These are phyloP conservation scores for Blastobotrys aristatus DNA, from an alignment of 1,139 yeast species.

Conservation along the genomic window DNA sequence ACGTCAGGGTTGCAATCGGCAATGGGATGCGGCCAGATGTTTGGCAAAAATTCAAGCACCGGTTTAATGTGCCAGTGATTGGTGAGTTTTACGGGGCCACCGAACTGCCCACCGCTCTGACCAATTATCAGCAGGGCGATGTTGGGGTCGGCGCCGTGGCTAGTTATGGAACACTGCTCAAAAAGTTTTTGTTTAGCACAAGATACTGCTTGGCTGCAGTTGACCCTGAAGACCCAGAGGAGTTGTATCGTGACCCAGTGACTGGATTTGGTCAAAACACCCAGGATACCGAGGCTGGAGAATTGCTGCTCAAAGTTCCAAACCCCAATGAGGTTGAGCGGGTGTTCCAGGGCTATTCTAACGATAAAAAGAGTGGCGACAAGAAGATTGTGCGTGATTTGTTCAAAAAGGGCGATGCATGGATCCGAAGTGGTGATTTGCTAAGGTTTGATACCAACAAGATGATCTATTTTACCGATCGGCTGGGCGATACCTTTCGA, in stretches of 20 bases:
- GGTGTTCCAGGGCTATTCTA: constrained; percentile 88
- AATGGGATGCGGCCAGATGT: constrained; percentile 92
- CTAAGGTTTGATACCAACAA: constrained; percentile 65
- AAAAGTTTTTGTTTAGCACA: constrained; percentile 12
- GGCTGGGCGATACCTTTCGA: constrained; percentile 93
- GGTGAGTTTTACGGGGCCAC: constrained; percentile 96
- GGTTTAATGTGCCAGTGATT: constrained; percentile 69
- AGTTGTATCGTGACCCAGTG: constrained; percentile 61
- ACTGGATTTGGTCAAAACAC: constrained; percentile 59
- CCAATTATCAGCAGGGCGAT: constrained; percentile 71
- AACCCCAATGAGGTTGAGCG: constrained; percentile 44
- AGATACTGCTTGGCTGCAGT: constrained; percentile 50
- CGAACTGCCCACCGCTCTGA: constrained; percentile 89
- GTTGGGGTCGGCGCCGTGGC: constrained; percentile 89
- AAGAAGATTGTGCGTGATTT: constrained; percentile 71
- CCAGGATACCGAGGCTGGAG: constrained; percentile 71
- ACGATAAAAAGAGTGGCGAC: constrained; percentile 72
- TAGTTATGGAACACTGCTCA: constrained; percentile 53
- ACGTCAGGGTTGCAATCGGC: constrained; percentile 73
- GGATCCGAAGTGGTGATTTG: constrained; percentile 86
- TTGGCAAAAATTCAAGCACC: constrained; percentile 72
- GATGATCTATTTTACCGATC: constrained; percentile 77
- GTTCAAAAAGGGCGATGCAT: constrained; percentile 82
- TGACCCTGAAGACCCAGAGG: constrained; percentile 77
- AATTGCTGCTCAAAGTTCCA: constrained; percentile 69